These are phyloP conservation scores for Cavenderia fasciculata DNA, from an alignment of 78 protist species.

Conservation along the genomic window DNA sequence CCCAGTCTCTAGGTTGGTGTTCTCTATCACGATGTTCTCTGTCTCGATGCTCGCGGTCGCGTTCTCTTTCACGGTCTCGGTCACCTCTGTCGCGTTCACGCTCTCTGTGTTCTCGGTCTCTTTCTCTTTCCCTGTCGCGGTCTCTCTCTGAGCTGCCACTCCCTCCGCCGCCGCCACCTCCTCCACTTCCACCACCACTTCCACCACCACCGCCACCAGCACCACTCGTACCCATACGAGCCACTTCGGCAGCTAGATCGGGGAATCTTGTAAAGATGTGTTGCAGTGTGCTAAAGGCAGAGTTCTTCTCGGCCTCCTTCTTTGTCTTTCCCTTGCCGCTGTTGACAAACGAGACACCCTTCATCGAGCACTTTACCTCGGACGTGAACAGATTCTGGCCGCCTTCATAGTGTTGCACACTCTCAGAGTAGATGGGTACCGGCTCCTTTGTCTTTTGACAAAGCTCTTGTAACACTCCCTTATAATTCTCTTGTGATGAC, in stretches of 20 bases:
- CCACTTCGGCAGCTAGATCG: not conserved
- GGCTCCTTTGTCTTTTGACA: constrained; percentile 24
- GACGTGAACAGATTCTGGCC: not conserved
- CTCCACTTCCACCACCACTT: not conserved
- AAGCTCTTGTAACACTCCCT: constrained; percentile 17
- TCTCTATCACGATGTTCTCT: no score
- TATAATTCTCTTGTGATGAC: constrained; percentile 15
- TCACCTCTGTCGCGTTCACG: not conserved
- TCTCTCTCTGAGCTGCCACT: no score
- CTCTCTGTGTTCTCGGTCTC: not conserved
- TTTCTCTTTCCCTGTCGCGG: not conserved
- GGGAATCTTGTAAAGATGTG: not conserved
- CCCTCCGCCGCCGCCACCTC: not conserved
- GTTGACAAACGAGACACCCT: no score
- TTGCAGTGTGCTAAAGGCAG: not conserved
- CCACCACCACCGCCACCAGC: not conserved
- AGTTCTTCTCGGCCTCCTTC: constrained; percentile 2
- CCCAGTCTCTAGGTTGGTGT: no score
- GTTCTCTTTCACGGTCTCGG: not conserved
- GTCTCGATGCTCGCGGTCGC: not conserved
- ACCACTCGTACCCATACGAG: not conserved
- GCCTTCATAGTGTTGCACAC: not conserved
- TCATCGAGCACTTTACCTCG: not conserved
- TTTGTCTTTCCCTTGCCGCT: constrained; percentile 10
- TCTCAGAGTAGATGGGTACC: not conserved